Base-by-base conservation (phyloP, 352 stramenopile species). In the Phytopythium cucurbitacearum region DNA sequence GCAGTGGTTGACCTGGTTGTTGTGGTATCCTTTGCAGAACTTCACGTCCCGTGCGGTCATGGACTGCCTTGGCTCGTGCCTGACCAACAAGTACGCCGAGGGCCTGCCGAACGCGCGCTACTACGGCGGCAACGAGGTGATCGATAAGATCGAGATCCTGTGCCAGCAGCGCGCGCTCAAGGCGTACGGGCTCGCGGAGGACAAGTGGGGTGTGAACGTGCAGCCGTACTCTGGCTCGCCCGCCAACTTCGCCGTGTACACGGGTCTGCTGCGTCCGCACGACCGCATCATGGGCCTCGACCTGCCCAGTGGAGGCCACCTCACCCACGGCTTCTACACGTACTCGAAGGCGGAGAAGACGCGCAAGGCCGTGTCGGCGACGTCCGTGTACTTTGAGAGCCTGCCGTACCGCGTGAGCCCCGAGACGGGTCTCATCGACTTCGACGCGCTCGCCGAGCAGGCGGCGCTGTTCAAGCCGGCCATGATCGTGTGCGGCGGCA, bases 81-180 rank as follows among this genome's bases (percentile, higher is more conserved):
- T 99, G 12, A 99, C 97, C 57, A 99, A 99, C 87, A 99, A 99
- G 85, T 99, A 99, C 74, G 85, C 97, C 16, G 97, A 99, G 71
- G 97, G 97, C n/a, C 78, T 95, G 40, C 93, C 95, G 48, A 89
- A 94, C 50, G 84, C 81, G 50, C 73, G 95, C 41, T 99, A 99
- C 80, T 99, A 99, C 75, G 97, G 97, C 52, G 97, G 97, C 37
- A 99, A 99, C 71, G 91, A 99, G 75, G 85, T 98, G 45, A 97
- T 99, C 56, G 97, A 99, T 80, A 87, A 99, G 76, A 85, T 89
- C 58, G 95, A 99, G 73, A 89, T 81, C 38, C 62, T 99, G 36
- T 99, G 96, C 74, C 89, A 98, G 73, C 65, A 91, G 44, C 87
- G 97, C 49, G 97, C 97, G 1, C 69, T 99, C 11, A 66, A 97